Evolutionary conservation across 352 stramenopile species (phyloP), one percentile per base, ranked within the genome.

Genomic region (Phytophthora citrophthora): DNA sequence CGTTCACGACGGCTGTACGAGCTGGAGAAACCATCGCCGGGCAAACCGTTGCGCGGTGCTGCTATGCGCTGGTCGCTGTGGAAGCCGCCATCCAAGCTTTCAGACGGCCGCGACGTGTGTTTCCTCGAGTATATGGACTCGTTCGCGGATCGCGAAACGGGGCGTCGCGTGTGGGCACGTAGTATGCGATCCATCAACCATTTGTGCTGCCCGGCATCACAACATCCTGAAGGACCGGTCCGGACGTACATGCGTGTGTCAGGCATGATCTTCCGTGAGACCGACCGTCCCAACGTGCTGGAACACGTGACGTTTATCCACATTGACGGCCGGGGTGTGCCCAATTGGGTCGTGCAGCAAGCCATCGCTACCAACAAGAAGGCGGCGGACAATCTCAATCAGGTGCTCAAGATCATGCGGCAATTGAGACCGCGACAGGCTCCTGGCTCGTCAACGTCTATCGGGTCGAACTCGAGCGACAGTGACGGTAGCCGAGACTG

Each of bases 71-170:
- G 81, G 78, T 86, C 80, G 26, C 68, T 79, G 15, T 88, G 78
- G 75, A 88, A 86, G 44, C 64, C 70, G 11, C 78, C 79, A 29
- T 76, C 71, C 26, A 83, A 61, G 61, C 64, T 87, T 18, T 75
- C 87, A 32, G 66, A 72, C 18, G 74, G 81, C 43, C 72, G 80
- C 31, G 83, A 91, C 61, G 40, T 89, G 41, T 72, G 84, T 26
- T 85, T 79, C 46, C 45, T 89, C 36, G 83, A 91, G 54, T 80
- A 74, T 61, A 90, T 90, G 79, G 75, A 91, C 58, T 72, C 75
- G 54, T 93, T 91, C 58, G 64, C 81, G 26, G 82, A 91, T 60
- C 70, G 60, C 27, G 77, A 73, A 48, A 81, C 75, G 10, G 82
- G 81, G 6, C 68, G 72, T 41, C 81, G 79, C 16, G 81, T 85